Evolutionary conservation across 331 rosid genomes (phyloP).

Genomic region (Erythrophleum ivorense): DNA sequence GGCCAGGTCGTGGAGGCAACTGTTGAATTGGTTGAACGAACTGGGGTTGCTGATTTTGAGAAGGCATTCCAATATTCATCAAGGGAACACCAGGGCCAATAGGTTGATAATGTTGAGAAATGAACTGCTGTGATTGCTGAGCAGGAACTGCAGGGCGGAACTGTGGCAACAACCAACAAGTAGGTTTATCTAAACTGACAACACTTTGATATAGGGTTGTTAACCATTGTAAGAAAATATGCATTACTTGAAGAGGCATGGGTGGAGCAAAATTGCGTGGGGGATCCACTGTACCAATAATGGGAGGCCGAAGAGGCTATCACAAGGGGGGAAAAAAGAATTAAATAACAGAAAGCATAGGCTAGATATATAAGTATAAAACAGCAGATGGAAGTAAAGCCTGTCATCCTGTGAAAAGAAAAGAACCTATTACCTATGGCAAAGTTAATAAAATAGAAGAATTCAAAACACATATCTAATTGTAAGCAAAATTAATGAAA

Average conservation of each 20-base stretch:
- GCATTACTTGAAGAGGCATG: conserved; percentile 77
- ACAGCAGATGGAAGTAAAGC: not conserved
- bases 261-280: conserved; percentile 68
- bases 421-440: not conserved
- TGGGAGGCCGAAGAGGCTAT: conserved; percentile 81
- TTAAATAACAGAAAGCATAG: conserved; percentile 11
- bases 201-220: conserved; percentile 16
- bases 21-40: conserved; percentile 74
- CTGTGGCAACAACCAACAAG: conserved; percentile 59
- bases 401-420: not conserved
- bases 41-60: conserved; percentile 69
- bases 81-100: conserved; percentile 72
- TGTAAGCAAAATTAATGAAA: not conserved
- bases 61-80: conserved; percentile 75
- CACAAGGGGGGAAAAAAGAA: conserved; percentile 19
- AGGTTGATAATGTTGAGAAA: conserved; percentile 79
- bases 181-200: conserved; percentile 16
- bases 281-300: conserved; percentile 75
- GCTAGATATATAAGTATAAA: not conserved
- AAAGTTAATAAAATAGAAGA: not conserved
- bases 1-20: conserved; percentile 69
- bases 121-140: conserved; percentile 76
- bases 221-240: conserved; percentile 27
- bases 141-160: conserved; percentile 74
- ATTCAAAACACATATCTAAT: not conserved